Conservation (phyloP, 495 filamentous ascomycete species). For the Neurospora sp. region DNA sequence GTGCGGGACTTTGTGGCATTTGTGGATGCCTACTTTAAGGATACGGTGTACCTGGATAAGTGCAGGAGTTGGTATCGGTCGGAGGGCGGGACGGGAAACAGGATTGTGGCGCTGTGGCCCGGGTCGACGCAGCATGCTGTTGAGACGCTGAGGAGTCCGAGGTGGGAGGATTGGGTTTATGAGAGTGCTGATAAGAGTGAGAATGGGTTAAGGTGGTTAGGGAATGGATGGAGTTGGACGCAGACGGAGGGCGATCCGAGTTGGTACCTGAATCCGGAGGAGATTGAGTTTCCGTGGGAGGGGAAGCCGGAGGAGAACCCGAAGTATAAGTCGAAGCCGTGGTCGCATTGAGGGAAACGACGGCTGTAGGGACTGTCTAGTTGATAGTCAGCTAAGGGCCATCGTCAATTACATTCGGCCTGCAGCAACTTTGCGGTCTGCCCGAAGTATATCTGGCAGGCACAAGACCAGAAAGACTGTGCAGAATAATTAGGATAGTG, state of each 20-base stretch:
- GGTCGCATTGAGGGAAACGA: slow-evolving; percentile 31
- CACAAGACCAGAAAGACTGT: neutral
- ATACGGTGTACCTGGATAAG: slow-evolving; percentile 53
- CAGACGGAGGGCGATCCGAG: slow-evolving; percentile 36
- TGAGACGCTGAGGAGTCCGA: slow-evolving; percentile 31
- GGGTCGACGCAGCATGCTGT: slow-evolving; percentile 34
- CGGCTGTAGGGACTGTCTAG: neutral
- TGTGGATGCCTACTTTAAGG: slow-evolving; percentile 51
- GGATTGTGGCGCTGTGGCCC: slow-evolving; percentile 32
- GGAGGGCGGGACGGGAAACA: slow-evolving; percentile 21
- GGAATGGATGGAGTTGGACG: slow-evolving; percentile 39
- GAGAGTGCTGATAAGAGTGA: slow-evolving; percentile 12
- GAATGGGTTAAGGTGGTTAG: slow-evolving; percentile 37
- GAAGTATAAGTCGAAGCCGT: slow-evolving; percentile 31
- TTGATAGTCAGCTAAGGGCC: neutral
- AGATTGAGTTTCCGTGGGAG: slow-evolving; percentile 32
- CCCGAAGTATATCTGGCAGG: neutral
- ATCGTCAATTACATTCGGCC: too few relatives aligned
- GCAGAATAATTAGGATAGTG: neutral
- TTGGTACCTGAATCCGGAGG: slow-evolving; percentile 39
- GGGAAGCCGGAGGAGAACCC: slow-evolving; percentile 35
- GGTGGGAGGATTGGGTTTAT: slow-evolving; percentile 37
- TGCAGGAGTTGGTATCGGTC: slow-evolving; percentile 65
- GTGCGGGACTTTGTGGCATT: slow-evolving; percentile 52
- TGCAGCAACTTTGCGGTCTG: too few relatives aligned